These are phyloP conservation scores for Monosporascus sp. DNA, from an alignment of 2,329 filamentous ascomycete species.

Conservation along the genomic window DNA sequence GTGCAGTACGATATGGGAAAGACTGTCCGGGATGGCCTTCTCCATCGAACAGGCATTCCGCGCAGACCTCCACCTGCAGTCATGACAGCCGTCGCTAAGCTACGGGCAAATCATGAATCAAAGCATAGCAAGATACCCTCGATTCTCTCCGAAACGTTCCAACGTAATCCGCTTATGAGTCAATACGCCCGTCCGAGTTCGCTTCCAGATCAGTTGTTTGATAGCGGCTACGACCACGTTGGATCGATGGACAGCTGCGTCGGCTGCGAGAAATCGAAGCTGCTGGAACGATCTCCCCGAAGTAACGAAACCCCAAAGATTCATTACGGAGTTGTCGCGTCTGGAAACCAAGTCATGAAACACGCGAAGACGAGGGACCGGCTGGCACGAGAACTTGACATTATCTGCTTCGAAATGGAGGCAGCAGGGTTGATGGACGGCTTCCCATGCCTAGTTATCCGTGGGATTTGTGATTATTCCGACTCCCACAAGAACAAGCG, in stretches of 20 bases:
- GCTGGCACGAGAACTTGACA: constrained; percentile 3
- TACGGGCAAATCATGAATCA: background rate
- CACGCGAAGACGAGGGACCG: constrained; percentile 10
- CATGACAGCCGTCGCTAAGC: background rate
- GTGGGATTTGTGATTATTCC: constrained; percentile 22
- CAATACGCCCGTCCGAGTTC: background rate
- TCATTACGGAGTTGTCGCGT: constrained; percentile 21
- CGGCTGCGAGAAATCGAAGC: background rate
- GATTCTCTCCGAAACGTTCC: background rate
- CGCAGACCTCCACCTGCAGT: background rate
- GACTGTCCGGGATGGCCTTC: background rate
- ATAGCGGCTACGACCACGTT: background rate
- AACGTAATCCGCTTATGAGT: background rate
- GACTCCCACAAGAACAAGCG: constrained; percentile 21
- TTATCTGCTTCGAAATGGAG: constrained; percentile 17
- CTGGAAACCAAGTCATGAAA: constrained; percentile 20
- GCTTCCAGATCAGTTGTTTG: background rate
- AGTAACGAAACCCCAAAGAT: background rate
- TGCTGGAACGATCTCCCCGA: background rate
- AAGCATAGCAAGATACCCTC: background rate
- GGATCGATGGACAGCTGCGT: background rate
- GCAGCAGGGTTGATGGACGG: constrained; percentile 15
- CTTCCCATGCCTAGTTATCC: constrained; percentile 22
- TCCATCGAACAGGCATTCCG: constrained; percentile 1
- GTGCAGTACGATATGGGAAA: constrained; percentile 12